Conservation (phyloP, 768 basidiomycete genomes). For the Rhizopogon roseolus region DNA sequence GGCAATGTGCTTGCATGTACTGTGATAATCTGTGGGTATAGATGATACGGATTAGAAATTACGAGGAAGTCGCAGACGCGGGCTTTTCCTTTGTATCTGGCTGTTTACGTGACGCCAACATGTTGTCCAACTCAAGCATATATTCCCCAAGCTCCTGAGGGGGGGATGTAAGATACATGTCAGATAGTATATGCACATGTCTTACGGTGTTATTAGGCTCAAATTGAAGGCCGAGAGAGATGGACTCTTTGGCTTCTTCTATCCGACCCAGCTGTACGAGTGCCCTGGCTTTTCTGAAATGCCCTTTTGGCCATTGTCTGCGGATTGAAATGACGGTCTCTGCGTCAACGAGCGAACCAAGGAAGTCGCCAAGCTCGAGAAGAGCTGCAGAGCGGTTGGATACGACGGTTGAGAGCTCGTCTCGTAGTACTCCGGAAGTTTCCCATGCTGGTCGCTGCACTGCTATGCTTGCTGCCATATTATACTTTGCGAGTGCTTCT, state of each 20-base stretch:
- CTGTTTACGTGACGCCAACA: constrained; percentile 11
- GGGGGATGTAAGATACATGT: constrained; percentile 5
- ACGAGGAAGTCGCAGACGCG: too few species aligned
- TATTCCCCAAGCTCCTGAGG: constrained; percentile 27
- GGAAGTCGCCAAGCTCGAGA: constrained; percentile 68
- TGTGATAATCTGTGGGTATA: background rate
- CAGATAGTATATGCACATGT: background rate
- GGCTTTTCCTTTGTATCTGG: background rate
- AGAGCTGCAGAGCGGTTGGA: constrained; percentile 92
- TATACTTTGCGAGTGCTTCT: constrained; percentile 76
- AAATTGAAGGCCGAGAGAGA: constrained; percentile 80
- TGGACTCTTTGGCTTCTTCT: constrained; percentile 76
- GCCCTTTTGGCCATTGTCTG: constrained; percentile 90
- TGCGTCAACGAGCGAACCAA: constrained; percentile 82
- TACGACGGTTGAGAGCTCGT: constrained; percentile 85
- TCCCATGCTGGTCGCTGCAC: constrained; percentile 88
- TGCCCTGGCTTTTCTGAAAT: constrained; percentile 92
- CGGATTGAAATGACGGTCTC: constrained; percentile 85
- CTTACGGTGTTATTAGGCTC: constrained; percentile 65
- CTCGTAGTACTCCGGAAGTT: constrained; percentile 71
- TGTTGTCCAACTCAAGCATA: constrained; percentile 25
- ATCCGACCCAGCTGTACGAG: constrained; percentile 64
- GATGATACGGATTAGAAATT: background rate
- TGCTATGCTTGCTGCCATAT: constrained; percentile 71
- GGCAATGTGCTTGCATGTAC: background rate